Conservation (phyloP, 208 protist genomes). For the Trichomonas vaginalis region DNA sequence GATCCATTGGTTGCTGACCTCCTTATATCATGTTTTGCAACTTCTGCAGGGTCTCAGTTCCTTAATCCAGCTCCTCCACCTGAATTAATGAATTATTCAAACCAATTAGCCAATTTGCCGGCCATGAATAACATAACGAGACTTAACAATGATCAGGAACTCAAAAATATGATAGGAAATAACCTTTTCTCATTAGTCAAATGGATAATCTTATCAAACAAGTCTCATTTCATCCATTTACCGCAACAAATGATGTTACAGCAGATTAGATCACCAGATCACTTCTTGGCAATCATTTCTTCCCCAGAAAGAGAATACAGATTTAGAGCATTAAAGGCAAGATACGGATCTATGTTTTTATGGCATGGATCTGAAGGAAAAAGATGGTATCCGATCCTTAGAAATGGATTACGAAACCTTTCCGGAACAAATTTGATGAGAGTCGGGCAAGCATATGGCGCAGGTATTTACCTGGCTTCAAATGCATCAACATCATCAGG, state of each 20-base stretch:
- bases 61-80: background rate
- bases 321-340: background rate
- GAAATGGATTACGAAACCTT: background rate
- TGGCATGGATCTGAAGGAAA: background rate
- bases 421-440: background rate
- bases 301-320: background rate
- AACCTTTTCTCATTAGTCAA: background rate
- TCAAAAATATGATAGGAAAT: background rate
- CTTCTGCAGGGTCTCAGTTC: too few species aligned
- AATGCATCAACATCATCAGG: background rate
- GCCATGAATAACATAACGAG: background rate
- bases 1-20: background rate
- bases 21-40: background rate
- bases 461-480: background rate
- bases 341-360: background rate
- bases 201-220: background rate
- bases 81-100: background rate
- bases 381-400: background rate
- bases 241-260: background rate
- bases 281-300: background rate
- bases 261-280: background rate
- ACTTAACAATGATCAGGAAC: background rate
- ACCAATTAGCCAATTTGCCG: background rate
- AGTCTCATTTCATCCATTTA: background rate
- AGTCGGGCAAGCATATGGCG: background rate